Conservation (phyloP, 441 rosid species). For the Arabidopsis lyrata region DNA sequence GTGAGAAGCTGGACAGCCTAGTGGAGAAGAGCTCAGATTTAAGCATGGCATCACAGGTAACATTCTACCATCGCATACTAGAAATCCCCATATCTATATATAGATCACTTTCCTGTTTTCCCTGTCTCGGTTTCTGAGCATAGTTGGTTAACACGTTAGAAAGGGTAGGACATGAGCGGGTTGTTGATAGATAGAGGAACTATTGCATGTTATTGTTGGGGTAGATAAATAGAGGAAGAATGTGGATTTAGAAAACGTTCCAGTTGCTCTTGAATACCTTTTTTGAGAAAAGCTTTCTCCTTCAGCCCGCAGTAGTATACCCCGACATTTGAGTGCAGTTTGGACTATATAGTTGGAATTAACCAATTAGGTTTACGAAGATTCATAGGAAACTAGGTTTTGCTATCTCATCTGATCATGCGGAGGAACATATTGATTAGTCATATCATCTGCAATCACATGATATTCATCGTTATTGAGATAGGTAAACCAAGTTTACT, state of each 20-base stretch:
- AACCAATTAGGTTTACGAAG: not conserved
- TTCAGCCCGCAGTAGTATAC: not conserved
- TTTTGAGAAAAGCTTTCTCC: not conserved
- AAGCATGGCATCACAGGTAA: slow-evolving; percentile 97
- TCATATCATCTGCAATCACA: not conserved
- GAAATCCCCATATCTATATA: not conserved
- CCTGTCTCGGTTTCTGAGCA: not conserved
- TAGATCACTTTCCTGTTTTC: not conserved
- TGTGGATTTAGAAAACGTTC: not conserved
- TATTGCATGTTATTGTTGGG: not conserved
- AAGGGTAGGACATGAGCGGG: not conserved
- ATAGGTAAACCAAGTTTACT: not conserved
- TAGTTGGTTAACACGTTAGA: slow-evolving; percentile 3
- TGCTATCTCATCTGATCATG: not conserved
- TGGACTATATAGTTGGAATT: not conserved
- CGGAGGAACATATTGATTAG: not conserved
- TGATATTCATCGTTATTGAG: not conserved
- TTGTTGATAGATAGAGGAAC: slow-evolving; percentile 6
- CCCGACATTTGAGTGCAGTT: not conserved
- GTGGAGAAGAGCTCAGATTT: slow-evolving; percentile 96
- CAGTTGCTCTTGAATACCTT: not conserved
- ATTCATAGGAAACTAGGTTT: not conserved
- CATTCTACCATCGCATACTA: not conserved
- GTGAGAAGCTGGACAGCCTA: slow-evolving; percentile 84
- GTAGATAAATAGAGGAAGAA: not conserved